Percentiles rank a stretch among this genome's conserved stretches.
These are phyloP conservation scores for Stagonosporopsis vannaccii DNA, from an alignment of 2,329 filamentous ascomycete genomes.

Conservation along the genomic window DNA sequence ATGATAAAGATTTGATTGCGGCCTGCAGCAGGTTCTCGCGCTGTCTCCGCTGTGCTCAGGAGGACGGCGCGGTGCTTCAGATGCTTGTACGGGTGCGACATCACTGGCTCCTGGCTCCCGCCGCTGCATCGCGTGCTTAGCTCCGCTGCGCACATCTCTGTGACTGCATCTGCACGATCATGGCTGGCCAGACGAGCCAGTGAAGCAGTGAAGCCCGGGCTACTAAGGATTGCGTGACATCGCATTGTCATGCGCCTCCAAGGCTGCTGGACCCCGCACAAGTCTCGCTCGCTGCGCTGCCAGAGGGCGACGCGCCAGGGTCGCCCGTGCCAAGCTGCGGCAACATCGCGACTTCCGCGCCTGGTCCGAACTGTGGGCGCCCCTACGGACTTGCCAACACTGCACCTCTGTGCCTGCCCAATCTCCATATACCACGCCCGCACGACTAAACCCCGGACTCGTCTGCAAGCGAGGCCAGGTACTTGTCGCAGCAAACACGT, in stretches of 20 bases:
- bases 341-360: constrained; percentile 16
- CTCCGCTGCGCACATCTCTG: constrained; percentile 4
- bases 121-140: constrained; percentile 13
- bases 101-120: constrained; percentile 10
- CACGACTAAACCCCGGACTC: not conserved
- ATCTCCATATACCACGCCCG: not conserved
- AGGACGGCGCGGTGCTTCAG: constrained; percentile 15
- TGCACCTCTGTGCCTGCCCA: not conserved
- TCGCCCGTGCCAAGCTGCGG: constrained; percentile 14
- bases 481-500: not conserved
- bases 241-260: not conserved
- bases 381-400: constrained; percentile 1
- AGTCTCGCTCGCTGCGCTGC: not conserved
- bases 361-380: constrained; percentile 3
- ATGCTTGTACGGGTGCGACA: constrained; percentile 12
- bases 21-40: not conserved
- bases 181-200: not conserved
- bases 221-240: not conserved
- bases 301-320: not conserved
- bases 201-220: not conserved
- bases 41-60: constrained; percentile 6
- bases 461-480: not conserved
- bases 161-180: not conserved
- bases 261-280: constrained; percentile 6
- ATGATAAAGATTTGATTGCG: not conserved